Percentiles rank a stretch among this genome's conserved stretches.
These are phyloP conservation scores for Mortierella sp. DNA, from an alignment of 371 early-diverging fungal genomes.

Conservation along the genomic window DNA sequence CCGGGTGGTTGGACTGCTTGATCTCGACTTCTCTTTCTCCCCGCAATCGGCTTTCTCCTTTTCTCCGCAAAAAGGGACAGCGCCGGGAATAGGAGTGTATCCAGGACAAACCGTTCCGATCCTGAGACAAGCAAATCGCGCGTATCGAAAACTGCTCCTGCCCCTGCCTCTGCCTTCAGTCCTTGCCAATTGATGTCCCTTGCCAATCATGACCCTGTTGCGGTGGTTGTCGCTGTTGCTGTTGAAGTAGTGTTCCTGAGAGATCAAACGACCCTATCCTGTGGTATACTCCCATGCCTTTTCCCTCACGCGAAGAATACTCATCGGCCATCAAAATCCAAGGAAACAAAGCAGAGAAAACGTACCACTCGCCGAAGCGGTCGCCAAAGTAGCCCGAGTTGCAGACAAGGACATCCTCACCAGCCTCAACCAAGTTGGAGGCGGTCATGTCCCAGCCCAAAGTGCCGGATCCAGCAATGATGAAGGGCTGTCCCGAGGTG, in stretches of 20 bases:
- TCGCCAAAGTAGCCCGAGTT: constrained; percentile 97
- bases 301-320: no score
- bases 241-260: neutral
- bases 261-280: no score
- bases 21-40: neutral
- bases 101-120: constrained; percentile 14
- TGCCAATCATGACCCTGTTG: neutral
- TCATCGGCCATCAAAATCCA: neutral
- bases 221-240: neutral
- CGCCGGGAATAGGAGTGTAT: neutral
- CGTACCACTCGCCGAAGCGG: constrained; percentile 93
- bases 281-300: no score
- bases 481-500: constrained; percentile 93
- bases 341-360: neutral
- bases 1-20: neutral
- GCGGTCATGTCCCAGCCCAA: constrained; percentile 97
- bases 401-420: constrained; percentile 91
- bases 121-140: neutral
- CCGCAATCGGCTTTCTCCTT: neutral
- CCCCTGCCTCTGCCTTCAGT: neutral
- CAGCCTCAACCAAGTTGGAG: constrained; percentile 91
- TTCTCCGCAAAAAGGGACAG: neutral
- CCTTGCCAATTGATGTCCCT: neutral
- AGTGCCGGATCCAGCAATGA: constrained; percentile 95
- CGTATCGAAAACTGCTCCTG: neutral